Percentiles rank a stretch among this genome's conserved stretches.
phyloP scores from a whole-genome alignment of 495 filamentous ascomycete genomes.

The Viridothelium virens region DNA sequence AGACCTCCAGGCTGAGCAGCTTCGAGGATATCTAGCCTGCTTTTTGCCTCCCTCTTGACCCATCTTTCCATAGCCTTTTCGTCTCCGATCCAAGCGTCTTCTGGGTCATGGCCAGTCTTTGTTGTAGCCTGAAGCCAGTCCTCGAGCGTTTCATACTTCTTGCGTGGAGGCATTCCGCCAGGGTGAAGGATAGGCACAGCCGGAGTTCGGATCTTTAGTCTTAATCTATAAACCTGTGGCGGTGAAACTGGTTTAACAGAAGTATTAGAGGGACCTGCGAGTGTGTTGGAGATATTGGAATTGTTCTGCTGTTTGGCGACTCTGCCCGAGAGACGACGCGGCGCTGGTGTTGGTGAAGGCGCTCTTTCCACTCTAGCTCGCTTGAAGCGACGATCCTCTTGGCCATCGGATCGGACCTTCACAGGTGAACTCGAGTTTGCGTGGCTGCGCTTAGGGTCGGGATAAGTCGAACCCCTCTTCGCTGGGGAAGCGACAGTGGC shows the following conservation, averaged over 20 bases:
- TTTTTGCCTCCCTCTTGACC: constrained; percentile 46
- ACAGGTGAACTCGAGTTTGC: background rate
- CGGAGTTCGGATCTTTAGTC: constrained; percentile 48
- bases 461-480: background rate
- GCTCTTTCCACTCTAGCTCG: background rate
- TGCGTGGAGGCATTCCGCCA: constrained; percentile 40
- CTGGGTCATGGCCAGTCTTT: constrained; percentile 15
- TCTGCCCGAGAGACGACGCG: background rate
- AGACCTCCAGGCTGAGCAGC: constrained; percentile 68
- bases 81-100: constrained; percentile 39
- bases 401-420: background rate
- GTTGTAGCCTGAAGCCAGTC: constrained; percentile 47
- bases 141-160: constrained; percentile 45
- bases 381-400: constrained; percentile 11
- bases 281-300: constrained; percentile 18
- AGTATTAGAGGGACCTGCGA: constrained; percentile 15
- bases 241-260: background rate
- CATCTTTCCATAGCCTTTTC: constrained; percentile 49
- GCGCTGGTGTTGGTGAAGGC: background rate
- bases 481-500: background rate
- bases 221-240: constrained; percentile 39
- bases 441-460: background rate
- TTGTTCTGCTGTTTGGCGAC: background rate
- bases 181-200: constrained; percentile 46
- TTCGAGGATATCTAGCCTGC: constrained; percentile 55